Base-by-base conservation (phyloP, 2,329 filamentous ascomycete species). In the Magnaporthiopsis poae region DNA sequence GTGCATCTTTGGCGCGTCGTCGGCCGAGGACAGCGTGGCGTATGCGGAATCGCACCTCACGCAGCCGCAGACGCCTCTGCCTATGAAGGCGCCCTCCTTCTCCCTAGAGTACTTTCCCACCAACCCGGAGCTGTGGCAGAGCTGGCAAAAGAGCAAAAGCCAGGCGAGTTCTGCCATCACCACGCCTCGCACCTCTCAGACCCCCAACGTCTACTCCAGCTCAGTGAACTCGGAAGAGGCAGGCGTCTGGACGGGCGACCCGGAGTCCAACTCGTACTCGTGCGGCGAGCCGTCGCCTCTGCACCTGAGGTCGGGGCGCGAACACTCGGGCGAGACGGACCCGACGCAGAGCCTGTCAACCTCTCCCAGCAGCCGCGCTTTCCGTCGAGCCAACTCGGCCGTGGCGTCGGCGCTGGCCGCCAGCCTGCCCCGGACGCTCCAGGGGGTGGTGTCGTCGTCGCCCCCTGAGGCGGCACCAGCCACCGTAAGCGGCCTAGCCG, bases 41-140 rank as follows among this genome's bases (percentile, higher is more conserved):
- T 86, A 87, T 69, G 80, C 82, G 21, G 85, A 86, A 69, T 81
- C 82, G 1, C 81, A 81, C 67, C 77, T 87, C 65, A 80, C 83
- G 0, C 82, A 86, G 66, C 81, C 85, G 7, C 84, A 88, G 69
- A 88, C 84, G 33, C 87, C 87, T 9, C 77, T 89, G 18, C 82
- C 86, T 2, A 82, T 88, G 78, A 89, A 89, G 73, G 86, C 85
- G 0, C 86, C 85, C 0, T 85, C 86, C 0, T 89, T 89, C 71
- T 88, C 87, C 0, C 76, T 89, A 2, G 86, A 88, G 67, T 89
- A 89, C 71, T 88, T 88, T 68, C 86, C 87, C 0, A 84, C 81
- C 0, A 82, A 87, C 68, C 81, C 80, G 1, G 29, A 81, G 0
- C 76, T 82, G 36, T 35, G 52, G 52, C 31, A 69, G 65, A 31